These are phyloP conservation scores for Cercospora sojina DNA, from an alignment of 2,329 filamentous ascomycete species.

Conservation along the genomic window DNA sequence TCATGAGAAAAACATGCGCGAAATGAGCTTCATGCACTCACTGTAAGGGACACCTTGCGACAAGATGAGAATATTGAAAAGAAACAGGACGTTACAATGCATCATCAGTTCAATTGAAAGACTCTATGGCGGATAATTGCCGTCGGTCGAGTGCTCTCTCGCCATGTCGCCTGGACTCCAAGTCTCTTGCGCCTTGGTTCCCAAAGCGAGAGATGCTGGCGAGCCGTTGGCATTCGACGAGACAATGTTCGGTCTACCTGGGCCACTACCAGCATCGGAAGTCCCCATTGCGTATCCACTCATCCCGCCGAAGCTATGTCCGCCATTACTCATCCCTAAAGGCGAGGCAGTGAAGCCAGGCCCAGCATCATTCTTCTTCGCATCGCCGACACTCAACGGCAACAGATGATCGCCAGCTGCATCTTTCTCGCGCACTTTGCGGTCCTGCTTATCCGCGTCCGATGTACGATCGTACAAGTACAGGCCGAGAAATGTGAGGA, in stretches of 20 bases:
- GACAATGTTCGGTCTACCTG: conserved; percentile 26
- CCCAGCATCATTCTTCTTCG: conserved; percentile 37
- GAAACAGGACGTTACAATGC: background rate
- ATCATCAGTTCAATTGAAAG: background rate
- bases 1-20: background rate
- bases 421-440: conserved; percentile 64
- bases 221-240: conserved; percentile 24
- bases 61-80: background rate
- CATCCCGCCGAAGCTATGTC: conserved; percentile 25
- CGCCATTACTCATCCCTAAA: conserved; percentile 16
- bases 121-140: background rate
- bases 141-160: conserved; percentile 15
- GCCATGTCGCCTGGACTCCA: conserved; percentile 59
- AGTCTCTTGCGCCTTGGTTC: conserved; percentile 82
- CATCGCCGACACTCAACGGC: conserved; percentile 54
- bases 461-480: conserved; percentile 95
- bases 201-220: conserved; percentile 60
- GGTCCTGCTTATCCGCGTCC: conserved; percentile 83
- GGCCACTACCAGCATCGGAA: conserved; percentile 21
- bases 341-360: conserved; percentile 27
- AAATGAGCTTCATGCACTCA: background rate
- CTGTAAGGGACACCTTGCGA: background rate
- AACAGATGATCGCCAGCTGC: conserved; percentile 64
- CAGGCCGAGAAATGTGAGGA: conserved; percentile 83
- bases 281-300: conserved; percentile 37